phyloP scores from a whole-genome alignment of 2,329 filamentous ascomycete genomes.

The Madurella fahalii region DNA sequence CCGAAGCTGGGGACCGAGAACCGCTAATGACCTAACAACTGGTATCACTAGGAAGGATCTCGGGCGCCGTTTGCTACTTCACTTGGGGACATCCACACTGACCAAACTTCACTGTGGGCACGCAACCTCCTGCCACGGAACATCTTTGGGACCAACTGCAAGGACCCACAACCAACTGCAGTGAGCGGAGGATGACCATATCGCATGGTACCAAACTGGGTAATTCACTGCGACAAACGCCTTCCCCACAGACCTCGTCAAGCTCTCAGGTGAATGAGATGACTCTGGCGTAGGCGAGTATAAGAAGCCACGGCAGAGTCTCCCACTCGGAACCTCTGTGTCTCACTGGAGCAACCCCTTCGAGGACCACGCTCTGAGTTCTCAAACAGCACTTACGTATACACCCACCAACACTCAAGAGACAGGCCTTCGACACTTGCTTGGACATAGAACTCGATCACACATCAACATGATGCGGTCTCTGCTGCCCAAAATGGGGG shows the following conservation, averaged over 20 bases:
- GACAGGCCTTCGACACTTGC: neutral
- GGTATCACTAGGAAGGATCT: neutral
- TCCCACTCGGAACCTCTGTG: neutral
- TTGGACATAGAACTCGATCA: neutral
- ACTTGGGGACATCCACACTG: conserved; percentile 3
- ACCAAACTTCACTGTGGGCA: conserved; percentile 7
- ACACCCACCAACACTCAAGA: too few species aligned
- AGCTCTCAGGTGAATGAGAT: neutral
- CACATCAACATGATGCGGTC: conserved; percentile 16
- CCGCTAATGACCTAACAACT: neutral
- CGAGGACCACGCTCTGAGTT: too few species aligned
- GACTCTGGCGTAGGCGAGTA: neutral
- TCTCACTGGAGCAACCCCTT: too few species aligned
- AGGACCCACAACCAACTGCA: neutral
- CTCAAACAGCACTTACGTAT: too few species aligned
- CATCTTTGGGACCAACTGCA: neutral
- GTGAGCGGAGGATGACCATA: neutral
- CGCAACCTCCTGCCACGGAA: conserved; percentile 4
- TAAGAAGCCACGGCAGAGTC: neutral
- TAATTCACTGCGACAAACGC: neutral
- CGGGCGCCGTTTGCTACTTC: neutral
- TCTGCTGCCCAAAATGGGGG: neutral
- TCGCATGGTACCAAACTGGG: neutral
- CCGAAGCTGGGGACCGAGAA: neutral
- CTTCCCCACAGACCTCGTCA: neutral